These are phyloP conservation scores for Limnanthes douglasii DNA, from an alignment of 345 rosid species.

Conservation along the genomic window DNA sequence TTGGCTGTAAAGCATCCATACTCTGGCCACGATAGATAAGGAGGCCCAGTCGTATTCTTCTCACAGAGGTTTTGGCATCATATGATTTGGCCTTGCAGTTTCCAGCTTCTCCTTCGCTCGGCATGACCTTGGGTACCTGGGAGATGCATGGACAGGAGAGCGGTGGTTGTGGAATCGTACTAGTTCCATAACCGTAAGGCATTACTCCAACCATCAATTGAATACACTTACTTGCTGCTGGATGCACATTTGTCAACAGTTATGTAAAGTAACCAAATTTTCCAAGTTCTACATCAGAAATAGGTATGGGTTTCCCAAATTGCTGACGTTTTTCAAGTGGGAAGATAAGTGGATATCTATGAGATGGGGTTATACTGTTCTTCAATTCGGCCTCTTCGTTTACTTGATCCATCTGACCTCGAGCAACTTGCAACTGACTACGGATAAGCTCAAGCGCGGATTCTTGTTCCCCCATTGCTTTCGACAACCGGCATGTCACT, in stretches of 20 bases:
- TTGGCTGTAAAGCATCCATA: too few species aligned
- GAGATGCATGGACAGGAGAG: too few species aligned
- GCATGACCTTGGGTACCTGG: too few species aligned
- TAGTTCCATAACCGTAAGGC: conserved; percentile 37
- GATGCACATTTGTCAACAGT: too few species aligned
- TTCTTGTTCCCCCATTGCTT: too few species aligned
- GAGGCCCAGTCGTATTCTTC: too few species aligned
- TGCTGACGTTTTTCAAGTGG: conserved; percentile 42
- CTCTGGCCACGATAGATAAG: too few species aligned
- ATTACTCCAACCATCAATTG: conserved; percentile 40
- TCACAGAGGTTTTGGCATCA: too few species aligned
- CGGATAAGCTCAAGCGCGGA: conserved; percentile 31
- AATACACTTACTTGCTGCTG: conserved; percentile 26
- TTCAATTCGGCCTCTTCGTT: conserved; percentile 63
- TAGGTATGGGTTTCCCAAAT: conserved; percentile 28
- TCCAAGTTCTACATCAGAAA: conserved; percentile 29
- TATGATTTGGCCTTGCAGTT: too few species aligned
- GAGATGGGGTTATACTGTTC: conserved; percentile 25
- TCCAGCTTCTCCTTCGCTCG: too few species aligned
- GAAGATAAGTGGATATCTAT: conserved; percentile 25
- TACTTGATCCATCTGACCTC: too few species aligned
- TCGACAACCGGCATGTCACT: too few species aligned
- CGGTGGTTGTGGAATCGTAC: conserved; percentile 45
- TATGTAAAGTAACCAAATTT: conserved; percentile 20
- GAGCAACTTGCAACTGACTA: conserved; percentile 42